phyloP scores from a whole-genome alignment of 345 rosid genomes.

The Draba incana region DNA sequence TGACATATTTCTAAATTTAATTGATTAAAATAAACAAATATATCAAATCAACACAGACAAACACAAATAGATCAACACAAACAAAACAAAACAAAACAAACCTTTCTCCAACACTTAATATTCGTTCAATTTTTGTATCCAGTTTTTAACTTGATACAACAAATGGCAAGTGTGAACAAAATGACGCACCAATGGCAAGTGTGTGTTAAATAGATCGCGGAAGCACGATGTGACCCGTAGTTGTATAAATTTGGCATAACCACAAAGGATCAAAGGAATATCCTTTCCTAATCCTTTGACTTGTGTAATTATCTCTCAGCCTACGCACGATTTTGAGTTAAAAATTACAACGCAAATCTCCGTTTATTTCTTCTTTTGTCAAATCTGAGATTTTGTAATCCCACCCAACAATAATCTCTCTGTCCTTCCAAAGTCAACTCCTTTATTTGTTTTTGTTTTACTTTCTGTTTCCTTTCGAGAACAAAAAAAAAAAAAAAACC shows the following conservation, averaged over 20 bases:
- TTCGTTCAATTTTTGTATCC: no score
- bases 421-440: conserved; percentile 41
- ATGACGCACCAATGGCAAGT: conserved; percentile 4
- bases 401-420: conserved; percentile 19
- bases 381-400: conserved; percentile 22
- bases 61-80: no score
- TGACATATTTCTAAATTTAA: no score
- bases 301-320: conserved; percentile 8
- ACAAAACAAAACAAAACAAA: no score
- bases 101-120: no score
- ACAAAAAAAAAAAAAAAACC: neutral
- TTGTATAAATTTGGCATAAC: conserved; percentile 19
- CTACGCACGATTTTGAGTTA: neutral
- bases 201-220: conserved; percentile 11
- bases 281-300: conserved; percentile 36
- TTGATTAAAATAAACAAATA: no score
- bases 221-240: conserved; percentile 39
- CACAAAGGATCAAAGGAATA: conserved; percentile 33
- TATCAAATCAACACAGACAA: no score
- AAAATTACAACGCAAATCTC: conserved; percentile 24
- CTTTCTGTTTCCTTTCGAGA: neutral
- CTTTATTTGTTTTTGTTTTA: conserved; percentile 22
- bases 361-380: conserved; percentile 9
- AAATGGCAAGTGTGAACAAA: no score
- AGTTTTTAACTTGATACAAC: neutral